Conservation (phyloP, 2,329 filamentous ascomycete genomes). For the Aspergillus fumigatiaffinis region DNA sequence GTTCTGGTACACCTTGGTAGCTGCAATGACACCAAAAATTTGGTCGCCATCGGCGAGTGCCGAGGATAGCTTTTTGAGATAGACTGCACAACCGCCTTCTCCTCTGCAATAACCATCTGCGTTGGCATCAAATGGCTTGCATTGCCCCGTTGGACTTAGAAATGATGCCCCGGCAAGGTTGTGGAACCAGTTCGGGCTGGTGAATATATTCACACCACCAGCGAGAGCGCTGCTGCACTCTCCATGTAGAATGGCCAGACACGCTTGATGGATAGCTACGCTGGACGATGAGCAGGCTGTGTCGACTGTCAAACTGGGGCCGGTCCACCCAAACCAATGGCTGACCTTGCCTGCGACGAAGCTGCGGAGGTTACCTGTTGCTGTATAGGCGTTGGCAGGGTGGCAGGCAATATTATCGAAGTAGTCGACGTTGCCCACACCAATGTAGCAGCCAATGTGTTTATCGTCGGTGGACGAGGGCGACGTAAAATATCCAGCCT, state of each 20-base stretch:
- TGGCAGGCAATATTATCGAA: conserved; percentile 25
- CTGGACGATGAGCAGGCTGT: conserved; percentile 42
- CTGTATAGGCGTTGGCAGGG: conserved; percentile 25
- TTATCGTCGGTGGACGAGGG: background rate
- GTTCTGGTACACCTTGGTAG: conserved; percentile 29
- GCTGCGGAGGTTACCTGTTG: conserved; percentile 13
- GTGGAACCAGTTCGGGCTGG: conserved; percentile 20
- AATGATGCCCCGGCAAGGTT: conserved; percentile 38
- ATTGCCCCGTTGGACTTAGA: conserved; percentile 44
- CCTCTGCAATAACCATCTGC: conserved; percentile 52
- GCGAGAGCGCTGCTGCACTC: conserved; percentile 28
- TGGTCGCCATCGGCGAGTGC: conserved; percentile 45
- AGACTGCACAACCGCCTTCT: conserved; percentile 44
- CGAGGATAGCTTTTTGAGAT: conserved; percentile 44
- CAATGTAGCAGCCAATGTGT: conserved; percentile 29
- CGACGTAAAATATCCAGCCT: conserved; percentile 26
- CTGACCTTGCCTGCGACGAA: conserved; percentile 32
- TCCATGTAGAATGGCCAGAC: conserved; percentile 14
- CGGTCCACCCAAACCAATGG: conserved; percentile 43
- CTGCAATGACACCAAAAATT: conserved; percentile 42
- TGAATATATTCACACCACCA: conserved; percentile 36
- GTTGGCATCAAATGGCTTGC: conserved; percentile 45
- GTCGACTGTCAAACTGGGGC: conserved; percentile 39
- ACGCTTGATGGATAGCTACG: conserved; percentile 32
- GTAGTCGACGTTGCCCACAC: conserved; percentile 24